Conservation (phyloP, 805 yeast genomes). For the Diddensiella transvaalensis region DNA sequence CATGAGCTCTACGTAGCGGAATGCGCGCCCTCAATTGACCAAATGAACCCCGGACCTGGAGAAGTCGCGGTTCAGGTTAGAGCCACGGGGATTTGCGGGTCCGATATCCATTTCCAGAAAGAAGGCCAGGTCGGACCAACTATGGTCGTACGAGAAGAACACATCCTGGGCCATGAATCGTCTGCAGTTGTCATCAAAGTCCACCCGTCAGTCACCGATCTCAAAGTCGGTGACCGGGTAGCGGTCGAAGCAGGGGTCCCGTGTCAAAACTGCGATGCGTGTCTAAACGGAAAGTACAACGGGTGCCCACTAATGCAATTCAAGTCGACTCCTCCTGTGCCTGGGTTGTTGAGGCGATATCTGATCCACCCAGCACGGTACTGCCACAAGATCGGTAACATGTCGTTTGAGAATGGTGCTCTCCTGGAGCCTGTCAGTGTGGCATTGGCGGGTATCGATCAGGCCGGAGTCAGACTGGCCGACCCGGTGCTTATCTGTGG, state of each 20-base stretch:
- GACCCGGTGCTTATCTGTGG: constrained; percentile 49
- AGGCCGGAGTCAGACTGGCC: constrained; percentile 47
- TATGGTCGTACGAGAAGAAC: constrained; percentile 60
- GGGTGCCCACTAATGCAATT: constrained; percentile 37
- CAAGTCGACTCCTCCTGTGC: constrained; percentile 38
- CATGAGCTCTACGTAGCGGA: constrained; percentile 31
- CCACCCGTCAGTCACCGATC: constrained; percentile 46
- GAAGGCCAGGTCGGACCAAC: constrained; percentile 57
- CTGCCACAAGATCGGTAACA: constrained; percentile 36
- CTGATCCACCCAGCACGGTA: constrained; percentile 37
- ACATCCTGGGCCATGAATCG: constrained; percentile 55
- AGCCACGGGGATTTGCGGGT: constrained; percentile 73
- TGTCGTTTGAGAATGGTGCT: constrained; percentile 53
- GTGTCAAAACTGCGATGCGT: constrained; percentile 40
- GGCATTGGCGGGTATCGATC: constrained; percentile 49
- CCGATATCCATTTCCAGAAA: constrained; percentile 66
- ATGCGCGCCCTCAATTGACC: constrained; percentile 28
- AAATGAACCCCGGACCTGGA: constrained; percentile 33
- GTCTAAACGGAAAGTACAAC: constrained; percentile 35
- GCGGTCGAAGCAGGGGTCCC: constrained; percentile 51
- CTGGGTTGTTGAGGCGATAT: constrained; percentile 35
- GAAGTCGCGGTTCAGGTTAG: constrained; percentile 55
- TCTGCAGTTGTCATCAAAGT: constrained; percentile 49
- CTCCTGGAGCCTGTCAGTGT: constrained; percentile 54
- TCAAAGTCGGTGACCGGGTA: constrained; percentile 45